phyloP scores from a whole-genome alignment of 352 stramenopile species.

The Phytophthora pluvialis region DNA sequence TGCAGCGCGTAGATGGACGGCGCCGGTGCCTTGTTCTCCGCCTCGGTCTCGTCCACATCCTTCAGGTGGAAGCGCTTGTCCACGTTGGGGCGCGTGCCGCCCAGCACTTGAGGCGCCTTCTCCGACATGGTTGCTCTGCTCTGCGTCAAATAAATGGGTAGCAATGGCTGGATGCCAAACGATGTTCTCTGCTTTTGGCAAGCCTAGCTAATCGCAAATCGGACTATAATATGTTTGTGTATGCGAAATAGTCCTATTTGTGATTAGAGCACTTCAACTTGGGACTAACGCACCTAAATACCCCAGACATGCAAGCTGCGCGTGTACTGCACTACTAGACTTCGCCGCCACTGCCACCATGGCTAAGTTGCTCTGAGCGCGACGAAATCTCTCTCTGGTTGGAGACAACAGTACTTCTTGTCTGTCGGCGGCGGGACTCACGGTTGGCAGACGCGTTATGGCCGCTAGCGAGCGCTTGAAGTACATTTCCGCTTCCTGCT shows the following conservation, averaged over 20 bases:
- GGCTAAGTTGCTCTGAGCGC: slow-evolving; percentile 67
- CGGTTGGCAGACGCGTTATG: slow-evolving; percentile 13
- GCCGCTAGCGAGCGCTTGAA: slow-evolving; percentile 48
- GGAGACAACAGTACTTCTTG: slow-evolving; percentile 8
- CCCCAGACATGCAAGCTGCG: slow-evolving; percentile 24
- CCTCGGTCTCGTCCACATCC: slow-evolving; percentile 29
- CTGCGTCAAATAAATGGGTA: slow-evolving; percentile 13
- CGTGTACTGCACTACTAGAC: slow-evolving; percentile 27
- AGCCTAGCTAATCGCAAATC: no score
- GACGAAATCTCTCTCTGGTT: slow-evolving; percentile 29
- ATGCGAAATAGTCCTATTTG: slow-evolving; percentile 7
- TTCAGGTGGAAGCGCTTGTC: slow-evolving; percentile 59
- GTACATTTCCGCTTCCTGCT: slow-evolving; percentile 48
- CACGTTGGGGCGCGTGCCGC: slow-evolving; percentile 63
- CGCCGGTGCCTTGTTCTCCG: slow-evolving; percentile 12
- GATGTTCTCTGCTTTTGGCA: no score
- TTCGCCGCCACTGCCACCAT: slow-evolving; percentile 56
- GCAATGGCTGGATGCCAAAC: slow-evolving; percentile 17
- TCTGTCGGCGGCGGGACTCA: neutral
- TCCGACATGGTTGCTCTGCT: slow-evolving; percentile 50
- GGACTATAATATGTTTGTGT: no score
- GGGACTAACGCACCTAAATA: neutral
- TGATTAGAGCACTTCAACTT: slow-evolving; percentile 18
- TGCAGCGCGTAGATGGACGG: slow-evolving; percentile 50
- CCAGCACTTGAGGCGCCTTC: slow-evolving; percentile 63